Percentiles rank a stretch among this genome's conserved stretches.
Conservation (phyloP, 768 basidiomycete genomes). For the Termitomyces sp. region DNA sequence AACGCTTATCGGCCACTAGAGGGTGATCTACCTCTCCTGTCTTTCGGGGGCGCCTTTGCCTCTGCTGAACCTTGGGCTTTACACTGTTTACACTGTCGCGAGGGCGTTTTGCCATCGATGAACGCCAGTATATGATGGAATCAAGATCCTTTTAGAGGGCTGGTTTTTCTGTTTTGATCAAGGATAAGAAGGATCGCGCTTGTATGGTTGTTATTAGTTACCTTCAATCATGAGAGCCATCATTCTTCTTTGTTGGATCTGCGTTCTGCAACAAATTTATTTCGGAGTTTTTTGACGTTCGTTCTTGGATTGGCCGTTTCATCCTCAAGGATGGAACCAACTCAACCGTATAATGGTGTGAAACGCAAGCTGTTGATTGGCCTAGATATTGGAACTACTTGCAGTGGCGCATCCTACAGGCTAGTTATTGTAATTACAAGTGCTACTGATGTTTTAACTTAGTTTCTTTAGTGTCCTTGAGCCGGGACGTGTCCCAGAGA, state of each 20-base stretch:
- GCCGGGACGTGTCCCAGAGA: conserved; percentile 25
- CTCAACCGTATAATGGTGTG: conserved; percentile 33
- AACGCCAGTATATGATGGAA: background rate
- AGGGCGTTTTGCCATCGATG: background rate
- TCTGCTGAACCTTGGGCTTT: background rate
- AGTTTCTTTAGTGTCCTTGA: conserved; percentile 27
- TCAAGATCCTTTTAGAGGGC: background rate
- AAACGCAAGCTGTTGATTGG: conserved; percentile 33
- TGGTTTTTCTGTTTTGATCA: background rate
- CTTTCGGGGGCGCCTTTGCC: background rate
- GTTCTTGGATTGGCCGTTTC: background rate
- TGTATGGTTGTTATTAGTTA: background rate
- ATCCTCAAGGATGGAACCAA: background rate
- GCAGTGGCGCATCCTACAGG: conserved; percentile 43
- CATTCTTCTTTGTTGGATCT: conserved; percentile 18
- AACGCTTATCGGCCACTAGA: background rate
- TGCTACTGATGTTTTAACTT: background rate
- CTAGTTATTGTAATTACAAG: background rate
- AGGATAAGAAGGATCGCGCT: background rate
- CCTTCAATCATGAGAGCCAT: conserved; percentile 4
- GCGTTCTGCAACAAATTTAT: background rate
- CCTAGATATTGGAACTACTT: conserved; percentile 35
- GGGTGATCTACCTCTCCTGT: background rate
- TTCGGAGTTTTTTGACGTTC: background rate
- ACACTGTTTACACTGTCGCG: background rate